These are phyloP conservation scores for Paraleonurus japonicus DNA, from an alignment of 257 asterid species.

Conservation along the genomic window DNA sequence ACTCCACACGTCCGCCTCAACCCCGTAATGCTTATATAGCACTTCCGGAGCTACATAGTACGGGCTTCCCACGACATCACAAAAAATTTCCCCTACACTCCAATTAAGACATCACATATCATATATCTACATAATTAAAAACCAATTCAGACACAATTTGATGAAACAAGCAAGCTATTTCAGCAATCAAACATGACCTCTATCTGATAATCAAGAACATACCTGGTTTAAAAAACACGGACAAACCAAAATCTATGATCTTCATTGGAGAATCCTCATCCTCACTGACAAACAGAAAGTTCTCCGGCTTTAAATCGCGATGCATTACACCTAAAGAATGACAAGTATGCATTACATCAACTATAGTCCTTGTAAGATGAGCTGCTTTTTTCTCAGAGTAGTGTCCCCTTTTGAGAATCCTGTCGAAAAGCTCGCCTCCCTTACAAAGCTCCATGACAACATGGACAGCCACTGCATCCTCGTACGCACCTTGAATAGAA, in stretches of 20 bases:
- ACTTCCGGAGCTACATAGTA: slow-evolving; percentile 72
- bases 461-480: slow-evolving; percentile 77
- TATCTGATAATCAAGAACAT: too few relatives aligned
- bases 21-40: slow-evolving; percentile 50
- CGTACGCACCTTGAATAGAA: slow-evolving; percentile 67
- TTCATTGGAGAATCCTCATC: slow-evolving; percentile 70
- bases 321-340: slow-evolving; percentile 90
- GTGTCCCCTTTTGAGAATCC: slow-evolving; percentile 70
- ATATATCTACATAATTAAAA: too few relatives aligned
- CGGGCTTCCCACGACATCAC: slow-evolving; percentile 71
- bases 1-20: slow-evolving; percentile 66
- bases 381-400: slow-evolving; percentile 84
- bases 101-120: background rate
- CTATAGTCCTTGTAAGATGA: slow-evolving; percentile 65
- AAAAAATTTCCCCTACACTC: slow-evolving; percentile 45
- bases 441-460: slow-evolving; percentile 80
- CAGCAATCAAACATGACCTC: too few relatives aligned
- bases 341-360: slow-evolving; percentile 68
- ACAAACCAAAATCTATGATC: slow-evolving; percentile 77
- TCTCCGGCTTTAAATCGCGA: slow-evolving; percentile 84
- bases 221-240: slow-evolving; percentile 85
- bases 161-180: too few relatives aligned
- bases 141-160: too few relatives aligned
- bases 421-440: slow-evolving; percentile 87
- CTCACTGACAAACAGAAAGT: slow-evolving; percentile 57